Evolutionary conservation across 2,329 filamentous ascomycete species (phyloP), one percentile per base, ranked within the genome.

Genomic region (Gnomoniopsis sp.): DNA sequence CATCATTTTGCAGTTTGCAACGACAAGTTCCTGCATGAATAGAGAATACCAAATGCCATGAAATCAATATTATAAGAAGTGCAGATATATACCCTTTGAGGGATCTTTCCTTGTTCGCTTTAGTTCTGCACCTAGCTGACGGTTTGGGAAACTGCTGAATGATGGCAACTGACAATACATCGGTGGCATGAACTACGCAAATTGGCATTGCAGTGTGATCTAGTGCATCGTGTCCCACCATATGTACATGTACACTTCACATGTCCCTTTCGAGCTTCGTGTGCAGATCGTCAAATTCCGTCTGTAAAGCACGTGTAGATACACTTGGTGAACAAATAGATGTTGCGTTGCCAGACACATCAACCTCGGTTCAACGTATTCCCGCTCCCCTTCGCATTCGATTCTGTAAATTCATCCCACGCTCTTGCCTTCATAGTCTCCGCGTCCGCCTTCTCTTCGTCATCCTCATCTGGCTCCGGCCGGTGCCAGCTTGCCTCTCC

Each of bases 361-460:
- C 57, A 83, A 0, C 90, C 90, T 76, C 88, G 85, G 72, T 96
- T 95, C 62, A 95, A 73, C 1, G 90, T 95, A 70, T 96, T 96
- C 3, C 90, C 90, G 38, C 87, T 84, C 0, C 90, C 90, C 70
- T 88, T 91, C 1, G 91, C 90, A 70, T 99, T 97, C 2, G 88
- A 86, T 72, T 99, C 95, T 26, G 83, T 88, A 70, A 88, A 99
- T 70, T 99, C 93, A 74, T 99, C 95, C 95, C 95, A 99, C 61
- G 88, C 88, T 61, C 95, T 81, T 33, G 93, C 93, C 77, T 98
- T 99, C 82, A 95, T 88, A 4, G 90, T 98, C 74, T 93, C 95
- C 55, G 84, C 85, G 71, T 99, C 95, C 6, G 88, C 90, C 68
- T 88, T 90, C n/a, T 93, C 90, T 62, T 90, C 76, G 70, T 98